Base-by-base conservation (phyloP, 129 eudicot species). In the Erigeron canadensis region DNA sequence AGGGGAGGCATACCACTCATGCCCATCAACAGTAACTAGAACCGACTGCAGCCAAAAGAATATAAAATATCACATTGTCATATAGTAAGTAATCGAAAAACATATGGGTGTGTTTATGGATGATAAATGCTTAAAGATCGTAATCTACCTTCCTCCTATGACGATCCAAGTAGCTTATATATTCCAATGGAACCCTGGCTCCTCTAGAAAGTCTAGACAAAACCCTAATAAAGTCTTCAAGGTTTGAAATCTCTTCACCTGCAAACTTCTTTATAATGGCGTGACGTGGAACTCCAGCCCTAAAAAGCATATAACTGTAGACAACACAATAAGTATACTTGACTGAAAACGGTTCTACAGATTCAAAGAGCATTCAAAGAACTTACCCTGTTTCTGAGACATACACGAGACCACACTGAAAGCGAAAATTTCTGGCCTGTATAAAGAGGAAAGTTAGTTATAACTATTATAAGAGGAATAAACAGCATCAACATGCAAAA, bases 371-470 rank as follows among this genome's bases (percentile, higher is more conserved):
- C 5, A 41, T 15, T 65, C 47, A 63, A 39, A 55, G 45, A 68
- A 38, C 87, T 54, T 86, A 93, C 95, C 98, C 98, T n/a, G 90
- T 95, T 70, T 93, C 98, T 0, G 95, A 82, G 70, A 93, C 90
- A 74, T 93, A 93, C 23, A 93, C 96, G 63, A 89, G 91, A 81
- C 98, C 98, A 80, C 98, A 89, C 43, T 76, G 88, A 70, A 93
- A 93, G n/a, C 98, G 91, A 73, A 93, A 93, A 85, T 92, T 92
- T 61, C 98, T 84, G 63, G 98, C 96, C 96, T 92, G 96, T 86
- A 72, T 68, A 37, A 66, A 40, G 71, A 71, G 47, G 37, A 65
- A 54, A 78, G 43, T 6, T 6, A 55, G 61, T 61, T 69, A 61
- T 10, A 65, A 65, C 53, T 53, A 53, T 1, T 6, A 19, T 56